phyloP scores from a whole-genome alignment of 148 eudicot species.

The Dysphania ambrosioides region DNA sequence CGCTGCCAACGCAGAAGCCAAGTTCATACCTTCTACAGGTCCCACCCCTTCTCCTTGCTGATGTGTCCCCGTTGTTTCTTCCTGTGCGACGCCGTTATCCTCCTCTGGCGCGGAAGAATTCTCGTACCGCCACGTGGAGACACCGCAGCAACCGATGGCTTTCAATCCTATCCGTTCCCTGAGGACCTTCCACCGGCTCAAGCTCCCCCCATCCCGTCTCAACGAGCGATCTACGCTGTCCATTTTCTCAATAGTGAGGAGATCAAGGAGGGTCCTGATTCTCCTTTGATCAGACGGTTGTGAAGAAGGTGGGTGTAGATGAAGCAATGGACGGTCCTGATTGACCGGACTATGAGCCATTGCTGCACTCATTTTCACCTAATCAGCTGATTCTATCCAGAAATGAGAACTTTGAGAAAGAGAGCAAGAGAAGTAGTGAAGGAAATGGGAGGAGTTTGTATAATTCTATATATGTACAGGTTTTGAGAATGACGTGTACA shows the following conservation, averaged over 20 bases:
- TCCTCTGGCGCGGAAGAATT: constrained; percentile 16
- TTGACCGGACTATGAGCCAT: constrained; percentile 16
- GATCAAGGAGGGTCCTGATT: constrained; percentile 49
- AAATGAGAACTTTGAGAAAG: background rate
- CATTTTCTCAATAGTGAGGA: constrained; percentile 53
- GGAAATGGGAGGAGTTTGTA: background rate
- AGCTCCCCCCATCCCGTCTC: background rate
- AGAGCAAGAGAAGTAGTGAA: background rate
- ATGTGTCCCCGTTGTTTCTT: constrained; percentile 4
- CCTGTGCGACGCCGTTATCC: constrained; percentile 6
- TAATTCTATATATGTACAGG: background rate
- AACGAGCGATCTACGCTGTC: constrained; percentile 44
- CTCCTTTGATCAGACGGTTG: constrained; percentile 30
- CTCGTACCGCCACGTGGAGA: constrained; percentile 43
- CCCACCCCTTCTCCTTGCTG: constrained; percentile 5
- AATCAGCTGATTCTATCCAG: background rate
- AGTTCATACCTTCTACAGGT: constrained; percentile 40
- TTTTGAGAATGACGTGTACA: no score
- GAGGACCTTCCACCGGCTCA: constrained; percentile 41
- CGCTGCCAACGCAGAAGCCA: constrained; percentile 71
- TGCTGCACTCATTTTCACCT: constrained; percentile 21
- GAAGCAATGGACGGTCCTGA: constrained; percentile 25
- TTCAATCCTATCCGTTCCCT: constrained; percentile 65
- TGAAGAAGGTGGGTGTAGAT: constrained; percentile 5
- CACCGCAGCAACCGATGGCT: constrained; percentile 54